Evolutionary conservation across 2,329 filamentous ascomycete species (phyloP).

Genomic region (Tolypocladium tropicale): DNA sequence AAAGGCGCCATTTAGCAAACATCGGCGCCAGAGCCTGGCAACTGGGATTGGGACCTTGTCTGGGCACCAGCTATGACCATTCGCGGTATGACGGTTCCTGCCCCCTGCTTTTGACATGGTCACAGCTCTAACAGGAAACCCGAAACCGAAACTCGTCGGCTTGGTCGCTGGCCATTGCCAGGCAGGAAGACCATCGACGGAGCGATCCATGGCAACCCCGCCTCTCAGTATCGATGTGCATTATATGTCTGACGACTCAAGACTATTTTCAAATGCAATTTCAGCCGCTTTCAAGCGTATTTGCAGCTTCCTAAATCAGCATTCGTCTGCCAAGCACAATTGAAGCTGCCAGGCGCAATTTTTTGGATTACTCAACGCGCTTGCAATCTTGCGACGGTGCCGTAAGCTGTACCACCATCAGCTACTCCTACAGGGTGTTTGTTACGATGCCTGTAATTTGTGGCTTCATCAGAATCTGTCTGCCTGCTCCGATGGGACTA

Average conservation of each 20-base stretch:
- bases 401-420: too few relatives aligned
- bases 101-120: background rate
- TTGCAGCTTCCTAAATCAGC: too few relatives aligned
- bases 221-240: too few relatives aligned
- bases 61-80: background rate
- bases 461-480: too few relatives aligned
- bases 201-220: background rate
- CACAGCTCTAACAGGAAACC: background rate
- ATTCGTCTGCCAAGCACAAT: too few relatives aligned
- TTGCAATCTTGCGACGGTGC: too few relatives aligned
- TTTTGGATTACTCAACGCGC: too few relatives aligned
- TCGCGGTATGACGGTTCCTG: background rate
- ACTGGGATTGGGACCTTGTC: background rate
- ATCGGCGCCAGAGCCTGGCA: background rate
- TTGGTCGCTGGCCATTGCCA: background rate
- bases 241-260: too few relatives aligned
- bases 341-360: too few relatives aligned
- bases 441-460: too few relatives aligned
- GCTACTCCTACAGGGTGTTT: too few relatives aligned
- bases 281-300: background rate
- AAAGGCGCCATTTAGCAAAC: background rate
- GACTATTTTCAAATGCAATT: background rate
- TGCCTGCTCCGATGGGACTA: too few relatives aligned
- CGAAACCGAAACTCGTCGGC: conserved; percentile 10
- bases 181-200: background rate